A percentile compares a stretch with the other conserved stretches of the same genome.
phyloP scores from a whole-genome alignment of 495 filamentous ascomycete genomes.

The Penicillium flavigenum region DNA sequence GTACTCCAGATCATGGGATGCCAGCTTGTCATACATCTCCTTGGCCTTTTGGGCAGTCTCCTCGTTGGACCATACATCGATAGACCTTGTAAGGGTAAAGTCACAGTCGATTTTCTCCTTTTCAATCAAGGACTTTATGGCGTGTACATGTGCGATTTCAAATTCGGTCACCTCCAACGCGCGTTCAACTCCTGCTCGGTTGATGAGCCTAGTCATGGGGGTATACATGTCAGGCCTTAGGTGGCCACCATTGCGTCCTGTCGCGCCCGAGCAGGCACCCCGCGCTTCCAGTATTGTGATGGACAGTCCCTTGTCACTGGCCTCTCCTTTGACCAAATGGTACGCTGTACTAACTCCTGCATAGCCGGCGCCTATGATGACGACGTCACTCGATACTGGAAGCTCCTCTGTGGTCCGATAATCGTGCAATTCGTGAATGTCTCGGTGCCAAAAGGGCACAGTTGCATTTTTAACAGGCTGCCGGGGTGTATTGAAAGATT shows the following conservation, averaged over 20 bases:
- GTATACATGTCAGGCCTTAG: slow-evolving; percentile 34
- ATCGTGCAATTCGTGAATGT: slow-evolving; percentile 53
- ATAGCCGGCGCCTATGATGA: slow-evolving; percentile 71
- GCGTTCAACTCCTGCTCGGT: slow-evolving; percentile 16
- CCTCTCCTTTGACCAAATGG: slow-evolving; percentile 48
- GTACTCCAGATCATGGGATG: slow-evolving; percentile 22
- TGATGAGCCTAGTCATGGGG: slow-evolving; percentile 26
- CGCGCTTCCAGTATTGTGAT: slow-evolving; percentile 42
- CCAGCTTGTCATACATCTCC: slow-evolving; percentile 30
- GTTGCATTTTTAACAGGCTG: neutral
- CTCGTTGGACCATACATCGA: slow-evolving; percentile 39
- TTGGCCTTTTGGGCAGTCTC: slow-evolving; percentile 32
- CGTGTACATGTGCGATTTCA: slow-evolving; percentile 31
- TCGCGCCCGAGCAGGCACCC: slow-evolving; percentile 40
- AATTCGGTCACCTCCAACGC: slow-evolving; percentile 30
- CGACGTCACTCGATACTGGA: slow-evolving; percentile 53
- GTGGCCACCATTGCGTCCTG: slow-evolving; percentile 42
- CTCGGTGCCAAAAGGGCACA: slow-evolving; percentile 58
- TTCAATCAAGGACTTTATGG: slow-evolving; percentile 34
- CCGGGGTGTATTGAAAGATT: neutral
- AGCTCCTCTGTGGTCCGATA: slow-evolving; percentile 48
- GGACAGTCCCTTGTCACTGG: slow-evolving; percentile 11
- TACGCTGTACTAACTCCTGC: slow-evolving; percentile 63
- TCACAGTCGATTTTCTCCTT: slow-evolving; percentile 44
- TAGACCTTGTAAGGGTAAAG: slow-evolving; percentile 35